phyloP scores from a whole-genome alignment of 2,329 filamentous ascomycete genomes.

The Hypoxylon sp. region DNA sequence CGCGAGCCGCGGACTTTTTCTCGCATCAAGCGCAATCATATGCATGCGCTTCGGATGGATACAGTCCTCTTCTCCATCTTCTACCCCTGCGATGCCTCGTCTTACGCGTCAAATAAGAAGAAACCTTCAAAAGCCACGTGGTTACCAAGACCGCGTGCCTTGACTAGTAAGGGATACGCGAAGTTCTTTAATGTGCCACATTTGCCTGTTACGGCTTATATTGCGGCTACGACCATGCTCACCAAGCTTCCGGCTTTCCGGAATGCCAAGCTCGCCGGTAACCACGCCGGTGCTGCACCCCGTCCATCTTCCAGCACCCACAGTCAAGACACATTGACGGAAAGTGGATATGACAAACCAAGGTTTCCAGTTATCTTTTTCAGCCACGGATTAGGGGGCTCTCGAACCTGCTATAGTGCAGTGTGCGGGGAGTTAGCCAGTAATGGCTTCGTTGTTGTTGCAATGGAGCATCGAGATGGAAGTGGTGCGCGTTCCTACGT shows the following conservation, averaged over 20 bases:
- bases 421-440: conserved; percentile 77
- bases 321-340: conserved; percentile 43
- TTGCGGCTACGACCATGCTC: conserved; percentile 71
- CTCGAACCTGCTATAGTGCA: conserved; percentile 72
- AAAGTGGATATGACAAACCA: conserved; percentile 53
- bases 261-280: conserved; percentile 70
- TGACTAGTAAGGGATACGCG: conserved; percentile 73
- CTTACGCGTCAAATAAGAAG: conserved; percentile 55
- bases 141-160: conserved; percentile 71
- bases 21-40: conserved; percentile 58
- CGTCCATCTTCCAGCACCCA: conserved; percentile 40
- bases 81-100: conserved; percentile 70
- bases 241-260: conserved; percentile 76
- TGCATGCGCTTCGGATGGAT: conserved; percentile 60
- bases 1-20: conserved; percentile 59
- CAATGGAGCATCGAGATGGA: conserved; percentile 76
- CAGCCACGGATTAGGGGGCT: conserved; percentile 76
- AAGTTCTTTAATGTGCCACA: conserved; percentile 70
- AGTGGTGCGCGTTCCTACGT: conserved; percentile 73
- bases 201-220: conserved; percentile 65
- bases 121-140: conserved; percentile 70
- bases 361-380: conserved; percentile 75
- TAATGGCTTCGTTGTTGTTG: conserved; percentile 75
- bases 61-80: conserved; percentile 77
- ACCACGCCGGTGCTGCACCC: conserved; percentile 64